Conservation (phyloP, 495 filamentous ascomycete genomes). For the Eremomyces bilateralis region DNA sequence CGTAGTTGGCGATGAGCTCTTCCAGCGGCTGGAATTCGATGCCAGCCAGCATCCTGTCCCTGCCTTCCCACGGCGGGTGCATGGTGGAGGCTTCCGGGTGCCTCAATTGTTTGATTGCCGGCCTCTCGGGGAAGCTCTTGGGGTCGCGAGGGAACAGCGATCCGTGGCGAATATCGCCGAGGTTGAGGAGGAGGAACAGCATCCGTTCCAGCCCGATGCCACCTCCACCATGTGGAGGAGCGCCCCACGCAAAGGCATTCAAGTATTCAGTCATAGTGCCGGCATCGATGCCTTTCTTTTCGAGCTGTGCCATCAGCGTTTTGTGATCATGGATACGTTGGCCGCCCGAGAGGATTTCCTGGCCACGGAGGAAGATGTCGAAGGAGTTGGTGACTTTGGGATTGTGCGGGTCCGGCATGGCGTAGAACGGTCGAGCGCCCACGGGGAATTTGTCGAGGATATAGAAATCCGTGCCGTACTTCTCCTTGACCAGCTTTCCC, state of each 20-base stretch:
- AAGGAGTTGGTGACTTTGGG: conserved; percentile 67
- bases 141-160: conserved; percentile 73
- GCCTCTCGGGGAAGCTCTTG: conserved; percentile 45
- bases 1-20: conserved; percentile 72
- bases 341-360: conserved; percentile 79
- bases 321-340: conserved; percentile 73
- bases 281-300: conserved; percentile 49
- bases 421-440: conserved; percentile 73
- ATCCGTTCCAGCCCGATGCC: conserved; percentile 80
- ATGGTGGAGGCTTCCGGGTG: conserved; percentile 65
- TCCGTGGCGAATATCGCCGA: conserved; percentile 76
- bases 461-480: conserved; percentile 80
- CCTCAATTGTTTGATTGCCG: conserved; percentile 30
- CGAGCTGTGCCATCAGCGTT: conserved; percentile 59
- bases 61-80: conserved; percentile 33
- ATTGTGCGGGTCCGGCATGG: conserved; percentile 70
- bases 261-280: conserved; percentile 69
- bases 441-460: conserved; percentile 84
- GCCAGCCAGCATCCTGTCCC: conserved; percentile 22
- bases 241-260: conserved; percentile 68
- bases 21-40: conserved; percentile 47
- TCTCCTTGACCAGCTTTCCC: conserved; percentile 61
- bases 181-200: conserved; percentile 58
- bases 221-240: conserved; percentile 75
- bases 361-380: conserved; percentile 84